These are phyloP conservation scores for Dictyostelium citrinum DNA, from an alignment of 78 protist genomes.

Conservation along the genomic window DNA sequence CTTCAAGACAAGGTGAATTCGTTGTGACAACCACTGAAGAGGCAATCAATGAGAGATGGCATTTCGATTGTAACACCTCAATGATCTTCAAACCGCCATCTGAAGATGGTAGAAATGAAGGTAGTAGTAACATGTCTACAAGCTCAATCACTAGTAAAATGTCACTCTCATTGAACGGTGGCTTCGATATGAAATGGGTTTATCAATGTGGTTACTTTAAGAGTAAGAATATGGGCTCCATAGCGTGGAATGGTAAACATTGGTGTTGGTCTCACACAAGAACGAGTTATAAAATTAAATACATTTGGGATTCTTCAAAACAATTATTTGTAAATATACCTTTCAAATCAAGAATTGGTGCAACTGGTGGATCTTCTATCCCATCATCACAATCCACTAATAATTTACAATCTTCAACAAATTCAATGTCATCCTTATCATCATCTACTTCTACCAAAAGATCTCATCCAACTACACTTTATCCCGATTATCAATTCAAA, in stretches of 20 bases:
- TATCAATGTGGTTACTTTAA: constrained; percentile 25
- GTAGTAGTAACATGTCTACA: not conserved
- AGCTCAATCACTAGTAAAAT: not conserved
- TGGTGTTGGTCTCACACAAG: constrained; percentile 61
- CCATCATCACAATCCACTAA: not conserved
- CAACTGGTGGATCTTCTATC: not conserved
- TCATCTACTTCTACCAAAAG: not conserved
- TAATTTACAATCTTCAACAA: not conserved
- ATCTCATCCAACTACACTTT: constrained; percentile 39
- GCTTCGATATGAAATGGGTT: not conserved
- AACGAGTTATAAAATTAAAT: constrained; percentile 50
- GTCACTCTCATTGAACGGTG: not conserved
- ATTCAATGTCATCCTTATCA: not conserved
- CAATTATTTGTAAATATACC: constrained; percentile 19
- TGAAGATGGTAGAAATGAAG: constrained; percentile 21
- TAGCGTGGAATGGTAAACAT: constrained; percentile 42
- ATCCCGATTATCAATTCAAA: constrained; percentile 49
- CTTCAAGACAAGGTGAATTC: not conserved
- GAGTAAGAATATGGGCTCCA: constrained; percentile 19
- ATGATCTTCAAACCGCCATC: not conserved
- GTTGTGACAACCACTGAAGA: not conserved
- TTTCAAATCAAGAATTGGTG: not conserved
- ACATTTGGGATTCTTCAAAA: constrained; percentile 1
- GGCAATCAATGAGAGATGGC: not conserved
- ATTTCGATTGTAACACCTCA: not conserved